These are phyloP conservation scores for Claviceps arundinis DNA, from an alignment of 2,329 filamentous ascomycete genomes.

Conservation along the genomic window DNA sequence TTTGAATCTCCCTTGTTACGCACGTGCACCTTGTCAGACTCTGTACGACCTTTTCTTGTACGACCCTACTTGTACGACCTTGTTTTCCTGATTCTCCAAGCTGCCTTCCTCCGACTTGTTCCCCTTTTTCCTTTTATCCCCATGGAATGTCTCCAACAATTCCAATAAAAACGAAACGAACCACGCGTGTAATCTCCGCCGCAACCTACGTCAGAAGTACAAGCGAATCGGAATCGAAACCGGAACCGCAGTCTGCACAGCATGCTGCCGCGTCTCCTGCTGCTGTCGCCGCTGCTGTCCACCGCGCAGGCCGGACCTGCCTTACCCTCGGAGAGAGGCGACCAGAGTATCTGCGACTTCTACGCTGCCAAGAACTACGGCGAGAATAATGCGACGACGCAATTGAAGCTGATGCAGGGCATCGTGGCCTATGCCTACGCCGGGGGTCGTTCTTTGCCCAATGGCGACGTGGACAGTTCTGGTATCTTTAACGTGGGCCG, in stretches of 20 bases:
- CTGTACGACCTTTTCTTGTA: too few relatives aligned
- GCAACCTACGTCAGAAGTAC: too few relatives aligned
- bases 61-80: too few relatives aligned
- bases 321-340: background rate
- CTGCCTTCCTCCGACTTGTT: too few relatives aligned
- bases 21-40: too few relatives aligned
- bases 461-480: conserved; percentile 9
- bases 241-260: background rate
- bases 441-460: conserved; percentile 10
- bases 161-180: too few relatives aligned
- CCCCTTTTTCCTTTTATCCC: too few relatives aligned
- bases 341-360: conserved; percentile 17
- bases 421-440: conserved; percentile 18
- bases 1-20: too few relatives aligned
- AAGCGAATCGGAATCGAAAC: too few relatives aligned
- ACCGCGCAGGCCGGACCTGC: background rate
- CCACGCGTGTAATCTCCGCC: too few relatives aligned
- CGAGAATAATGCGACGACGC: conserved; percentile 12
- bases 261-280: background rate
- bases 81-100: too few relatives aligned
- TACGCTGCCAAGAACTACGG: conserved; percentile 15
- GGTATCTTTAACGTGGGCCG: conserved; percentile 18
- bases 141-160: too few relatives aligned
- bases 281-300: background rate
- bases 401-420: conserved; percentile 15